Percentiles rank a stretch among this genome's conserved stretches.
Evolutionary conservation across 805 yeast species (phyloP).

Genomic region (Cyberlindnera petersonii): DNA sequence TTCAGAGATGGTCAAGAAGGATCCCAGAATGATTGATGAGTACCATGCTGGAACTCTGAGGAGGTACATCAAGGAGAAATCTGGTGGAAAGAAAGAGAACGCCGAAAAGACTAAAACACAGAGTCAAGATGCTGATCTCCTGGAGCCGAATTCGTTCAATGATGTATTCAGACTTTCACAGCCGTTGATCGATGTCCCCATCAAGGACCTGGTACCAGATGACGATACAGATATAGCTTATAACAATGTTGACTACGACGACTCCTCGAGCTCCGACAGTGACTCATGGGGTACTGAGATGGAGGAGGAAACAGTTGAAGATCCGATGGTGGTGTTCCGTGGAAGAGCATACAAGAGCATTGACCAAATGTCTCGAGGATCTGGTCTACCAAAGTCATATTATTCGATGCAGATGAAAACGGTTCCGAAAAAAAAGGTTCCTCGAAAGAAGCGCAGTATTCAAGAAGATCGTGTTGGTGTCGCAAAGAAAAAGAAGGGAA

Average conservation of each 20-base stretch:
- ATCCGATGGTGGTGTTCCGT: constrained; percentile 12
- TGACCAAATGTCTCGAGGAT: constrained; percentile 18
- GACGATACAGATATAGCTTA: constrained; percentile 11
- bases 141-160: not conserved
- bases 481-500: constrained; percentile 19
- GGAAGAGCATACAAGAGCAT: constrained; percentile 22
- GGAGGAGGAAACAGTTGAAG: constrained; percentile 1
- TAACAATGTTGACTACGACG: constrained; percentile 9
- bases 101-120: not conserved
- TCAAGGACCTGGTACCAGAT: constrained; percentile 3
- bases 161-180: constrained; percentile 1
- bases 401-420: constrained; percentile 14
- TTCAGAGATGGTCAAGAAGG: constrained; percentile 19
- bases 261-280: constrained; percentile 19
- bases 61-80: constrained; percentile 9
- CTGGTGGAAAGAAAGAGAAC: not conserved
- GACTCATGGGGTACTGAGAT: constrained; percentile 1
- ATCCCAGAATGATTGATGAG: constrained; percentile 25
- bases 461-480: constrained; percentile 19
- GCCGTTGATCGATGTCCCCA: not conserved
- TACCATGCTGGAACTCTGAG: constrained; percentile 27
- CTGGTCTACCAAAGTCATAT: constrained; percentile 25
- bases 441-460: constrained; percentile 2
- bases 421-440: not conserved
- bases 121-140: not conserved